Conservation (phyloP, 2,329 filamentous ascomycete species). For the Pseudonectria buxi region DNA sequence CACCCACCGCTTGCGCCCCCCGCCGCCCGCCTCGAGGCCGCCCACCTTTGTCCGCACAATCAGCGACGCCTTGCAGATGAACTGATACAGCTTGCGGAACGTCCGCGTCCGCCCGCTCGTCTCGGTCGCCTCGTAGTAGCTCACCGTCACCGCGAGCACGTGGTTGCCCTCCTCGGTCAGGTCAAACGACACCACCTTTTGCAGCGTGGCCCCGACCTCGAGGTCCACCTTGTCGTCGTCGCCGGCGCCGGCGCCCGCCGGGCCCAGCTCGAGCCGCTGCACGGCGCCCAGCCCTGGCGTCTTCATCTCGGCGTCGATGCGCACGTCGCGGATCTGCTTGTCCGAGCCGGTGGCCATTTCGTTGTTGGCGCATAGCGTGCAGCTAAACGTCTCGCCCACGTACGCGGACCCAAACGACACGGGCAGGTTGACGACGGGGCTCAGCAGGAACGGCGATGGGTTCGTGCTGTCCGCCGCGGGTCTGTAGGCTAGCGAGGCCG, state of each 20-base stretch:
- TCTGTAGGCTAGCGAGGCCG: slow-evolving; percentile 69
- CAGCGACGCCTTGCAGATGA: slow-evolving; percentile 83
- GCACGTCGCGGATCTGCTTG: slow-evolving; percentile 64
- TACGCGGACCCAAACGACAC: slow-evolving; percentile 91
- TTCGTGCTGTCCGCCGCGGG: slow-evolving; percentile 35
- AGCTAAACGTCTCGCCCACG: slow-evolving; percentile 90
- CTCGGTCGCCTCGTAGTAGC: slow-evolving; percentile 81
- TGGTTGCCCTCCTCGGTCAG: slow-evolving; percentile 93
- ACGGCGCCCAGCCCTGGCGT: slow-evolving; percentile 59
- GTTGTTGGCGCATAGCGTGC: slow-evolving; percentile 93
- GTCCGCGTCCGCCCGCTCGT: slow-evolving; percentile 67
- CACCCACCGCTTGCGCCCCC: slow-evolving; percentile 50
- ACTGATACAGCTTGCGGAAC: slow-evolving; percentile 94
- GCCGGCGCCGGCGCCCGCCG: slow-evolving; percentile 9
- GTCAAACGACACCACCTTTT: slow-evolving; percentile 77
- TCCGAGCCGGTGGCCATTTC: slow-evolving; percentile 40
- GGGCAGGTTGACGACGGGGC: slow-evolving; percentile 71
- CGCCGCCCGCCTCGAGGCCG: slow-evolving; percentile 37
- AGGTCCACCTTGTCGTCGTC: slow-evolving; percentile 40
- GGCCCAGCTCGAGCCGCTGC: slow-evolving; percentile 58
- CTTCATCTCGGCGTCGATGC: slow-evolving; percentile 90
- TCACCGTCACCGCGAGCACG: slow-evolving; percentile 86
- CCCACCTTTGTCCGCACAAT: slow-evolving; percentile 88
- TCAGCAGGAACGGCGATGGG: slow-evolving; percentile 50
- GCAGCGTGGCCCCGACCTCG: slow-evolving; percentile 59